Percentiles rank a stretch among this genome's conserved stretches.
These are phyloP conservation scores for Linnemannia elongata DNA, from an alignment of 192 early-diverging fungal genomes.

Conservation along the genomic window DNA sequence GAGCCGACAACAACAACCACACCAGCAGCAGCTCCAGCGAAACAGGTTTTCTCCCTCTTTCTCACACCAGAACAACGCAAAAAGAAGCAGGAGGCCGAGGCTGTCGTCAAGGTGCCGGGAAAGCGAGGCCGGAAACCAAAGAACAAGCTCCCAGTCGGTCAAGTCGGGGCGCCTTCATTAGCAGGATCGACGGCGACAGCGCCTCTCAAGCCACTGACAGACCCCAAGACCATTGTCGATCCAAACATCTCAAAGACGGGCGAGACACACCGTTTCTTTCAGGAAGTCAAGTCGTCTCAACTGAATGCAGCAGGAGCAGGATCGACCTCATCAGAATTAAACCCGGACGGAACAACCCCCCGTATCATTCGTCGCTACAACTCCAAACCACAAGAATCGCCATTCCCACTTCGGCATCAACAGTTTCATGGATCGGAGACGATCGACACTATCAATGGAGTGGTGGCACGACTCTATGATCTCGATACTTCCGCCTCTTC, in stretches of 20 bases:
- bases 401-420: slow-evolving; percentile 33
- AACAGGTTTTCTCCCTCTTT: slow-evolving; percentile 49
- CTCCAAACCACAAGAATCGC: slow-evolving; percentile 17
- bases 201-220: not conserved
- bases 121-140: slow-evolving; percentile 46
- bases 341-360: not conserved
- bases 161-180: not conserved
- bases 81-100: slow-evolving; percentile 31
- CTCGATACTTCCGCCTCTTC: slow-evolving; percentile 2
- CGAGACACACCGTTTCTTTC: slow-evolving; percentile 51
- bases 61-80: slow-evolving; percentile 46
- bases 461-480: slow-evolving; percentile 29
- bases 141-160: not conserved
- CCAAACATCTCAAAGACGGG: slow-evolving; percentile 53
- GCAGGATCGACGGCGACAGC: not conserved
- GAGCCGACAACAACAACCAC: not conserved
- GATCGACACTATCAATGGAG: slow-evolving; percentile 44
- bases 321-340: not conserved
- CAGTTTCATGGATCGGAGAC: slow-evolving; percentile 54
- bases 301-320: not conserved
- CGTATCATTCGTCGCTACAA: not conserved
- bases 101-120: not conserved
- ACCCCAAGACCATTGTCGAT: slow-evolving; percentile 30
- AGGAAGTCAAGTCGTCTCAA: slow-evolving; percentile 38
- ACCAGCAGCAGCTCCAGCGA: slow-evolving; percentile 7